These are phyloP conservation scores for Fragilaria radians DNA, from an alignment of 108 stramenopile genomes.

Conservation along the genomic window DNA sequence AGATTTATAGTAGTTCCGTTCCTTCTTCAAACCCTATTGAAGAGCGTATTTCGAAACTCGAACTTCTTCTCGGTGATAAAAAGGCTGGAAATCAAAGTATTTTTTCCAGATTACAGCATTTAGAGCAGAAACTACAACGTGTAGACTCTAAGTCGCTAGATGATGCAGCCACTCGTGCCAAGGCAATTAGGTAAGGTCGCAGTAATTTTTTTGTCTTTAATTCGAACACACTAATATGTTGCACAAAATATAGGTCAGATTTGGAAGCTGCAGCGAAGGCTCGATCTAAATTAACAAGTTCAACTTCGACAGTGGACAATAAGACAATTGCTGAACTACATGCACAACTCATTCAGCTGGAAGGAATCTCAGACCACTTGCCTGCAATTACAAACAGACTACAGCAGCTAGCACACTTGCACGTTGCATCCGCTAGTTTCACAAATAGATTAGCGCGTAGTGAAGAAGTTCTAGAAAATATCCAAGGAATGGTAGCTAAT, in stretches of 20 bases:
- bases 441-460: slow-evolving; percentile 30
- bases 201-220: slow-evolving; percentile 1
- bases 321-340: slow-evolving; percentile 63
- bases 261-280: slow-evolving; percentile 65
- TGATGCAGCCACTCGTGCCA: slow-evolving; percentile 39
- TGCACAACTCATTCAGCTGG: slow-evolving; percentile 60
- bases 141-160: slow-evolving; percentile 33
- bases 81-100: slow-evolving; percentile 13
- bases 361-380: slow-evolving; percentile 51
- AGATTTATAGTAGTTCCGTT: slow-evolving; percentile 27
- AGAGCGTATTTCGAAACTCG: slow-evolving; percentile 32
- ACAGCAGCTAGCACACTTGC: slow-evolving; percentile 50
- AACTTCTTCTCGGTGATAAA: slow-evolving; percentile 16
- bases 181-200: slow-evolving; percentile 36
- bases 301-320: slow-evolving; percentile 44
- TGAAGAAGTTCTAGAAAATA: slow-evolving; percentile 36
- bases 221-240: not conserved
- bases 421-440: slow-evolving; percentile 56
- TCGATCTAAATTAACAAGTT: slow-evolving; percentile 32
- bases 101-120: slow-evolving; percentile 32
- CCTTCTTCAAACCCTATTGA: slow-evolving; percentile 19
- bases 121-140: slow-evolving; percentile 26
- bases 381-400: slow-evolving; percentile 59
- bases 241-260: slow-evolving; percentile 19
- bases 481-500: slow-evolving; percentile 27